Evolutionary conservation across 1,284 basidiomycete species (phyloP).

Genomic region (Abortiporus biennis): DNA sequence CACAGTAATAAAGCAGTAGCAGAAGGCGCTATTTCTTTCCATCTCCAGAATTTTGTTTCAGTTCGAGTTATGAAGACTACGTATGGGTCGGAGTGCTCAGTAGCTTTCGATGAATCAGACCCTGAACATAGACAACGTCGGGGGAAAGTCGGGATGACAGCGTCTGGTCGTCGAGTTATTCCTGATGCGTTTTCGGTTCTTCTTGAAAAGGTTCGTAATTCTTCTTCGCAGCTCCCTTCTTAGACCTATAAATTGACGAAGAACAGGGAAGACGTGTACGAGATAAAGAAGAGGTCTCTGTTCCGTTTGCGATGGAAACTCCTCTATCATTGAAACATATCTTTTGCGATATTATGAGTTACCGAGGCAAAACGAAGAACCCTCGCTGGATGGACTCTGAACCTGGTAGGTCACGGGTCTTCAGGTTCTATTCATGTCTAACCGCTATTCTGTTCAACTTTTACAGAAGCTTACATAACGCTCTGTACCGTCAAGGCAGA

Average conservation of each 20-base stretch:
- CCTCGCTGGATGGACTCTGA: slow-evolving; percentile 4
- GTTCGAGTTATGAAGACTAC: not conserved
- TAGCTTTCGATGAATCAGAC: not conserved
- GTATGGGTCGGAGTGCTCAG: not conserved
- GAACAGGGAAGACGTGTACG: not conserved
- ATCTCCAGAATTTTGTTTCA: not conserved
- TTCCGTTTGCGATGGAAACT: not conserved
- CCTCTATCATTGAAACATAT: not conserved
- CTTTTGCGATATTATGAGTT: not conserved
- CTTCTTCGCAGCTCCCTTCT: not conserved
- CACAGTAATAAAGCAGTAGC: not conserved
- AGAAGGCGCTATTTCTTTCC: not conserved
- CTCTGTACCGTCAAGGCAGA: not conserved
- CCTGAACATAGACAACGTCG: not conserved
- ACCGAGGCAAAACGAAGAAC: not conserved
- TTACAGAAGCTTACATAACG: not conserved
- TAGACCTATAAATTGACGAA: not conserved
- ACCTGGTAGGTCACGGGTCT: not conserved
- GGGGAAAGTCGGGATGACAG: not conserved
- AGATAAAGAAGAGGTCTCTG: not conserved
- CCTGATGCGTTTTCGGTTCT: not conserved
- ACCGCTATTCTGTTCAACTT: not conserved
- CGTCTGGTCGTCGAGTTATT: not conserved
- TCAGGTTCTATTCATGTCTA: not conserved
- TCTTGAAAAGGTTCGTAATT: not conserved